Percentiles rank a stretch among this genome's conserved stretches.
These are phyloP conservation scores for Aspergillus pseudoviridinutans DNA, from an alignment of 2,329 filamentous ascomycete genomes.

Conservation along the genomic window DNA sequence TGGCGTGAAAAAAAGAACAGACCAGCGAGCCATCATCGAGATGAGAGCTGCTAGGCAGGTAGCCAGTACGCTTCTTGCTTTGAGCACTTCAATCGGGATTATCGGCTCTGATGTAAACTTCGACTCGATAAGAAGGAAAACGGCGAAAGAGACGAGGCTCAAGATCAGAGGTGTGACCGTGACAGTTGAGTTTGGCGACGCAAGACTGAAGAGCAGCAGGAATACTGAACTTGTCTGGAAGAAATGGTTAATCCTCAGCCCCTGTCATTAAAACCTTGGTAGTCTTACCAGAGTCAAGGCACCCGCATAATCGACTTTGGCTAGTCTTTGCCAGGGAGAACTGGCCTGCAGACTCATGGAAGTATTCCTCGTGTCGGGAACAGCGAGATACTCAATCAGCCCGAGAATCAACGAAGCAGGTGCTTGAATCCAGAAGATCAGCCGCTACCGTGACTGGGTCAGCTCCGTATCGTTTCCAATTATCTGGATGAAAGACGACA, in stretches of 20 bases:
- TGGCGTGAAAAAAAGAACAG: constrained; percentile 74
- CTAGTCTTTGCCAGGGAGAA: constrained; percentile 53
- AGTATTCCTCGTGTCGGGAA: constrained; percentile 49
- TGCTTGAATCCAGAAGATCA: constrained; percentile 69
- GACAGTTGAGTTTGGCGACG: constrained; percentile 54
- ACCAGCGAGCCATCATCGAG: constrained; percentile 78
- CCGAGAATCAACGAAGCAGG: constrained; percentile 62
- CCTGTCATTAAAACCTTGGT: neutral
- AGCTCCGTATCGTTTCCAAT: neutral
- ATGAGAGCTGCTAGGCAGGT: constrained; percentile 71
- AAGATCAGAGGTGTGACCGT: constrained; percentile 57
- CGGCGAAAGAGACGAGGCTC: constrained; percentile 55
- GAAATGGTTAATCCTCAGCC: neutral
- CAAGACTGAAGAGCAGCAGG: constrained; percentile 67
- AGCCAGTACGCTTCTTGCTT: constrained; percentile 65
- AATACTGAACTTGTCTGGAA: constrained; percentile 60
- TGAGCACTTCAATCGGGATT: constrained; percentile 67
- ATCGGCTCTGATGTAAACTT: constrained; percentile 65
- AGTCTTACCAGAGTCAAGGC: constrained; percentile 59
- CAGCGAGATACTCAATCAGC: constrained; percentile 58
- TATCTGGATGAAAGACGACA: constrained; percentile 22
- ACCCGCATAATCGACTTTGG: constrained; percentile 70
- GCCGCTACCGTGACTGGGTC: constrained; percentile 47
- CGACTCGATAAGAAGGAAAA: constrained; percentile 60
- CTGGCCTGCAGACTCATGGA: constrained; percentile 34